A percentile compares a stretch with the other conserved stretches of the same genome.
These are phyloP conservation scores for Chaetoscypha palmicola DNA, from an alignment of 2,329 filamentous ascomycete genomes.

Conservation along the genomic window DNA sequence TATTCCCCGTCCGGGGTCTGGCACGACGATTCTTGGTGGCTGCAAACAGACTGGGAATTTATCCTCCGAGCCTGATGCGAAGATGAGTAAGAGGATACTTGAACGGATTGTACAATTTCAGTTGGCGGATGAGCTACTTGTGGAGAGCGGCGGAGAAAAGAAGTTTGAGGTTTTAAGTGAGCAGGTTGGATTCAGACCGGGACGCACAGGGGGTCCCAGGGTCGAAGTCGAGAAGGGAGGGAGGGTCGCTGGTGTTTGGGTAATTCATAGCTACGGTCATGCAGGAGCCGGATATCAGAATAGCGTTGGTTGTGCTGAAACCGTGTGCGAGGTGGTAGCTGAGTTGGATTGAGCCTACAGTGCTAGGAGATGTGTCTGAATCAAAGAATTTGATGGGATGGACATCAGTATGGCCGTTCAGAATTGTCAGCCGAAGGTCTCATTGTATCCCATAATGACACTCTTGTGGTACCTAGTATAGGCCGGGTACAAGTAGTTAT, in stretches of 20 bases:
- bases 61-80: constrained; percentile 28
- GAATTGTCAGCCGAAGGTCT: too few species aligned
- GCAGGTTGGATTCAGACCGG: constrained; percentile 38
- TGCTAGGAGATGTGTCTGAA: too few species aligned
- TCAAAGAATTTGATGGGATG: too few species aligned
- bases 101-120: constrained; percentile 16
- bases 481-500: too few species aligned
- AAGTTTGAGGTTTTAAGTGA: constrained; percentile 38
- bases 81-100: constrained; percentile 33
- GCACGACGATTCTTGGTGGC: constrained; percentile 38
- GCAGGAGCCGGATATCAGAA: constrained; percentile 37
- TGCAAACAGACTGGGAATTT: constrained; percentile 36
- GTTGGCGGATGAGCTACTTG: constrained; percentile 26
- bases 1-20: constrained; percentile 36
- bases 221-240: constrained; percentile 34
- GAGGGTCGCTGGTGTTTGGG: constrained; percentile 25
- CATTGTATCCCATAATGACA: too few species aligned
- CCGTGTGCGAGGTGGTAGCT: constrained; percentile 16
- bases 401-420: too few species aligned
- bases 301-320: constrained; percentile 25
- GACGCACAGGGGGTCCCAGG: constrained; percentile 36
- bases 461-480: too few species aligned
- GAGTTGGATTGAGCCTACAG: neutral
- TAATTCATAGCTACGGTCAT: constrained; percentile 43
- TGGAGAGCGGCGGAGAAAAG: constrained; percentile 31